phyloP scores from a whole-genome alignment of 1,284 basidiomycete genomes.

The Trametes versicolor region DNA sequence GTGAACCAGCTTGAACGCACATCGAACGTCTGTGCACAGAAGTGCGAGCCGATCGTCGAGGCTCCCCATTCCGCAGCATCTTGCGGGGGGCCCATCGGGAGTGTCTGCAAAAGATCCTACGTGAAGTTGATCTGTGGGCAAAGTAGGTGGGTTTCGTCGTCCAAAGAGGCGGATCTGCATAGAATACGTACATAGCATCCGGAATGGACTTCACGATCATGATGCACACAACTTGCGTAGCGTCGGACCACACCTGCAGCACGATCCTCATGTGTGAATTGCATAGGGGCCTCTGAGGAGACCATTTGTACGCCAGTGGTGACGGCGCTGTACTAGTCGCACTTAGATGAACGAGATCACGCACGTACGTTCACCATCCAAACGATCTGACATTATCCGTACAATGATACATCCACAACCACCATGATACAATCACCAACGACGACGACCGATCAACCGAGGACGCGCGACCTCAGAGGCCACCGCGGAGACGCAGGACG shows the following conservation, averaged over 20 bases:
- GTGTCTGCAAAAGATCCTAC: background rate
- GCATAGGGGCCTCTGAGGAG: background rate
- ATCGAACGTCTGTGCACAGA: background rate
- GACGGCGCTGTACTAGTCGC: background rate
- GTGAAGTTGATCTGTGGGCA: background rate
- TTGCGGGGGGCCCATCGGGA: background rate
- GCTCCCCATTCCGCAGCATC: background rate
- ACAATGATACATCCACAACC: too few species aligned
- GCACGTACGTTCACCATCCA: too few species aligned
- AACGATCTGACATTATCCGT: too few species aligned
- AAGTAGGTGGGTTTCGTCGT: background rate
- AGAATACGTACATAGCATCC: background rate
- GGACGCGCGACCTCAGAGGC: too few species aligned
- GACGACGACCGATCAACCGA: too few species aligned
- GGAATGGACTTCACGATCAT: background rate
- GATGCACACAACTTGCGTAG: too few species aligned
- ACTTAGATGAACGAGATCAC: too few species aligned
- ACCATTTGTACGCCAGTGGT: background rate
- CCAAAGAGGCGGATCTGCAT: background rate
- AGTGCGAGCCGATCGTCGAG: background rate
- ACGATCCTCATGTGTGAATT: background rate
- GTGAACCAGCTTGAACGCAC: background rate
- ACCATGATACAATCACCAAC: too few species aligned
- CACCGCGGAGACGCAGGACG: slow-evolving; percentile 34
- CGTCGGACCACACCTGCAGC: background rate